These are phyloP conservation scores for Rutstroemia sp. DNA, from an alignment of 2,329 filamentous ascomycete species.

Conservation along the genomic window DNA sequence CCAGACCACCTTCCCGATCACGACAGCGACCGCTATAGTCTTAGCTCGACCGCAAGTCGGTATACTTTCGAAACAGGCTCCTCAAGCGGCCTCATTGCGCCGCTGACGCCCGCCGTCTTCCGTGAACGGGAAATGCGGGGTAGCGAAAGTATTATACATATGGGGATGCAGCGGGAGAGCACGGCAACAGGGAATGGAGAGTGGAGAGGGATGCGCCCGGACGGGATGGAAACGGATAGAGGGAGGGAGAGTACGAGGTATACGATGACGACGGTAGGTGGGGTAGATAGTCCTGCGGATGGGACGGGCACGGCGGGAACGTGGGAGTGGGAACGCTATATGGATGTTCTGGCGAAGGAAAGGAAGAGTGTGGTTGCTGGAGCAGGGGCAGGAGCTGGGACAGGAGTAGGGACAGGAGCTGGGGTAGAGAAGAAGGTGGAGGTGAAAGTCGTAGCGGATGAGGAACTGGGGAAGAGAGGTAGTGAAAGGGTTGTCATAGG, in stretches of 20 bases:
- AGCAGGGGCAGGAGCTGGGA: background rate
- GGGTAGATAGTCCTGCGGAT: background rate
- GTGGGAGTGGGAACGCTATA: conserved; percentile 5
- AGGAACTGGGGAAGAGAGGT: background rate
- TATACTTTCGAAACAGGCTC: background rate
- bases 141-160: background rate
- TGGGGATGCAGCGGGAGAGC: conserved; percentile 1
- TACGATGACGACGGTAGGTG: background rate
- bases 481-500: background rate
- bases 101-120: background rate
- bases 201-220: conserved; percentile 4
- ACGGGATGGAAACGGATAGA: background rate
- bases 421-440: background rate
- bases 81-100: background rate
- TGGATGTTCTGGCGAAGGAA: background rate
- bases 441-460: background rate
- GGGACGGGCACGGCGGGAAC: background rate
- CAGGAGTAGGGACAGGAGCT: background rate
- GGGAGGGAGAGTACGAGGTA: background rate
- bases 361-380: background rate
- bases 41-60: background rate
- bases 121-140: background rate
- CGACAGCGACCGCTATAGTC: background rate
- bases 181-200: background rate
- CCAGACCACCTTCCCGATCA: background rate